Evolutionary conservation across 2,329 filamentous ascomycete genomes (phyloP), one percentile per base, ranked within the genome.

Genomic region (Fusarium humuli): DNA sequence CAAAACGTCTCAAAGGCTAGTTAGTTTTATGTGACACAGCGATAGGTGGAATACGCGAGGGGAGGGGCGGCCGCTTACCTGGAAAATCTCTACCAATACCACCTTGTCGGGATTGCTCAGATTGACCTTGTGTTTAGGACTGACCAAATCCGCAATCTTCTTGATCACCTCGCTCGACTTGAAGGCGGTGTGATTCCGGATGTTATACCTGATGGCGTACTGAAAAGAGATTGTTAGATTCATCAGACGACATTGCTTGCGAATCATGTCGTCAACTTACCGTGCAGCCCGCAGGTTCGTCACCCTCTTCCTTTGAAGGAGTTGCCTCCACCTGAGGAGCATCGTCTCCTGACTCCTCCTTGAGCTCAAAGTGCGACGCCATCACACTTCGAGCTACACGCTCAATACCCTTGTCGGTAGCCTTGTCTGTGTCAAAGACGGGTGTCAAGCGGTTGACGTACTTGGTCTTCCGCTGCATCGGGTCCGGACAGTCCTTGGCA

Each of bases 141-240:
- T 88, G 65, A 94, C 87, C 30, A 90, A 81, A 41, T 83, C 82
- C 7, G 92, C 93, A 68, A 95, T 86, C 68, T 86, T 87, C 74
- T 91, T 88, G 78, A 96, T 95, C 50, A 95, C 84, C 20, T 83
- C 83, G 69, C 90, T 87, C 62, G 92, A 87, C 72, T 87, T 91
- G 65, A 95, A 84, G 6, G 85, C 84, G 71, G 84, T 90, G 79
- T 94, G 90, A 75, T 92, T 93, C 58, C 93, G 89, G 66, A 93
- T 88, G 16, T 88, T 91, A n/a, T 91, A 88, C 46, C 93, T 89
- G 72, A 97, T 94, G n/a, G 92, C 93, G 80, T 94, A 96, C 92
- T 95, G 66, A 13, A 50, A 29, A 29, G 27, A 20, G 16, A 47
- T 61, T 22, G 65, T 75, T 57, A 76, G 70, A 52, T 47, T 61